These are phyloP conservation scores for Nepenthes gracilis DNA, from an alignment of 148 eudicot species.

Conservation along the genomic window DNA sequence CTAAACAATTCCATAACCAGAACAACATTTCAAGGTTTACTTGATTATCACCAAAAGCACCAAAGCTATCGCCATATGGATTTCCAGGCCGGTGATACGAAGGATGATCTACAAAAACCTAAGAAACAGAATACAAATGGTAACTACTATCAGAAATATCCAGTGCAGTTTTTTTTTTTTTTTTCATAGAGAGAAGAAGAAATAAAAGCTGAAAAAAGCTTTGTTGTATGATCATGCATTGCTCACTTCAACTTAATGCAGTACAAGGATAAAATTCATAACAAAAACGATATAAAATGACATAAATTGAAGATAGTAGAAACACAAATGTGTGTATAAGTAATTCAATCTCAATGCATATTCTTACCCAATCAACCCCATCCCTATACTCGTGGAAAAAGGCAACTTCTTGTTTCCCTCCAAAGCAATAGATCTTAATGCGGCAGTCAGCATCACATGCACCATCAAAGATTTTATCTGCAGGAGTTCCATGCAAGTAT, in stretches of 20 bases:
- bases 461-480: constrained; percentile 47
- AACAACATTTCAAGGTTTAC: constrained; percentile 14
- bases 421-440: constrained; percentile 64
- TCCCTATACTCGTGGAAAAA: constrained; percentile 79
- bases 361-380: constrained; percentile 95
- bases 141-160: not conserved
- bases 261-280: not conserved
- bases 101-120: constrained; percentile 96
- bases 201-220: not conserved
- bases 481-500: constrained; percentile 68
- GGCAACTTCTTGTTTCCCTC: constrained; percentile 73
- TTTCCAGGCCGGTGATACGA: constrained; percentile 95
- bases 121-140: constrained; percentile 4
- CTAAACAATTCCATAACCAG: not conserved
- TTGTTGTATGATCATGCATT: not conserved
- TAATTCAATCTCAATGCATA: not conserved
- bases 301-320: no score
- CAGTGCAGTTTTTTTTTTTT: not conserved
- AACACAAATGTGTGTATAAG: not conserved
- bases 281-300: not conserved
- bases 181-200: not conserved
- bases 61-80: constrained; percentile 81
- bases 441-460: constrained; percentile 45
- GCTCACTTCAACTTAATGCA: not conserved
- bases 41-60: constrained; percentile 99